A percentile compares a stretch with the other conserved stretches of the same genome.
phyloP scores from a whole-genome alignment of 176 grass and related monocot genomes.

The Metroxylon sagu region DNA sequence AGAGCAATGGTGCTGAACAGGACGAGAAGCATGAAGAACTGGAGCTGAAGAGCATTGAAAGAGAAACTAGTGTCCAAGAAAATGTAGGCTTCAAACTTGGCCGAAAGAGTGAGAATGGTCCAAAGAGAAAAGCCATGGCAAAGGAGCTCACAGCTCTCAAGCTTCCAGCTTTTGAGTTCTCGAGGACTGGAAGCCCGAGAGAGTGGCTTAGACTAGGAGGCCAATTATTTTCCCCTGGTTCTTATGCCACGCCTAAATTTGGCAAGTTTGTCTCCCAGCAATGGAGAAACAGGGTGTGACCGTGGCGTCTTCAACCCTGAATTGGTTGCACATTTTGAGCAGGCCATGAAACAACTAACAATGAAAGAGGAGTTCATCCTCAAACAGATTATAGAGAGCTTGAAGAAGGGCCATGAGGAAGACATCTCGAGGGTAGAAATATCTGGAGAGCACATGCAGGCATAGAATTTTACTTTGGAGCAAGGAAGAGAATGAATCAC shows the following conservation, averaged over 20 bases:
- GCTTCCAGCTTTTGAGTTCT: slow-evolving; percentile 55
- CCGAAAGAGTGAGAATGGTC: not conserved
- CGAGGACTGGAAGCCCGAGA: slow-evolving; percentile 53
- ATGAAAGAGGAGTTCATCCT: slow-evolving; percentile 55
- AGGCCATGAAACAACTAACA: slow-evolving; percentile 55
- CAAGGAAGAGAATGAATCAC: no score
- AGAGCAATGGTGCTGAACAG: no score
- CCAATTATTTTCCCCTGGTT: slow-evolving; percentile 59
- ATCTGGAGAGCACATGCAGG: no score
- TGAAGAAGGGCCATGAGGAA: slow-evolving; percentile 18
- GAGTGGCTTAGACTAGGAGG: slow-evolving; percentile 69
- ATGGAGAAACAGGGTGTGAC: not conserved
- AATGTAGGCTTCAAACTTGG: no score
- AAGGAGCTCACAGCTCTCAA: slow-evolving; percentile 10
- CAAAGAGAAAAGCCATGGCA: slow-evolving; percentile 10
- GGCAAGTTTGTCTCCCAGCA: slow-evolving; percentile 9
- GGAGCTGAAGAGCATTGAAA: not conserved
- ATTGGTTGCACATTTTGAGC: slow-evolving; percentile 45
- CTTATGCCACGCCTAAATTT: slow-evolving; percentile 61
- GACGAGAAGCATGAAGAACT: not conserved
- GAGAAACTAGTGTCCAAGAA: no score
- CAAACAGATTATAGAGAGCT: slow-evolving; percentile 39
- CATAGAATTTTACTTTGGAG: no score
- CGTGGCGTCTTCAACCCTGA: slow-evolving; percentile 54
- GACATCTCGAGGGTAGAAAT: not conserved